These are phyloP conservation scores for Acanthamoeba lenticulata DNA, from an alignment of 208 protist genomes.

Conservation along the genomic window DNA sequence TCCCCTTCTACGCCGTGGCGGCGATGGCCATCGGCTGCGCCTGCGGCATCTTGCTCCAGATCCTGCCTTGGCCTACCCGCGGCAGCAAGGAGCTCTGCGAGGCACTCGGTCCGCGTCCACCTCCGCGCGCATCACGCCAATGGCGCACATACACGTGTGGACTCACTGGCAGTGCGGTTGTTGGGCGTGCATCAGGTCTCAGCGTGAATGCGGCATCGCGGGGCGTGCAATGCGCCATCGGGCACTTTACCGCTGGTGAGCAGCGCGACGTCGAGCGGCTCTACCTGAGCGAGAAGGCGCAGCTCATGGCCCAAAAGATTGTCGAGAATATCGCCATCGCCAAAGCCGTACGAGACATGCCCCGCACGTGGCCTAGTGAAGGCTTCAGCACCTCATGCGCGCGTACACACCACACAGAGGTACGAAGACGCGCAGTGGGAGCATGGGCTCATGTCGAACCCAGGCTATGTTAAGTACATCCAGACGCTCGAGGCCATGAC, in stretches of 20 bases:
- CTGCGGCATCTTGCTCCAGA: not conserved
- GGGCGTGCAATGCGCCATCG: slow-evolving; percentile 1
- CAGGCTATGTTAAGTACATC: slow-evolving; percentile 33
- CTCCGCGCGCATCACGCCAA: not conserved
- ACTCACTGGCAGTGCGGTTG: not conserved
- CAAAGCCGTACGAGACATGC: slow-evolving; percentile 19
- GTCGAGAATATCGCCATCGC: slow-evolving; percentile 43
- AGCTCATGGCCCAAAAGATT: not conserved
- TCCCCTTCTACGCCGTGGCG: not conserved
- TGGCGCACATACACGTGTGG: not conserved
- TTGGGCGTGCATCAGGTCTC: not conserved
- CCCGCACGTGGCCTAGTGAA: too few species aligned
- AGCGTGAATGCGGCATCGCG: slow-evolving; percentile 8
- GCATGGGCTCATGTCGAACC: not conserved
- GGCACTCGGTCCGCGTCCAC: not conserved
- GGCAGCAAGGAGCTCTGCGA: not conserved
- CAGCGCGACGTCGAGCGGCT: not conserved
- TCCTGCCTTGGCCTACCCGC: slow-evolving; percentile 13
- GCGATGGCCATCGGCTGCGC: slow-evolving; percentile 4
- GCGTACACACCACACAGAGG: not conserved
- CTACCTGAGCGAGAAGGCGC: slow-evolving; percentile 59
- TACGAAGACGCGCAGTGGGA: slow-evolving; percentile 37
- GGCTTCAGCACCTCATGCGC: not conserved
- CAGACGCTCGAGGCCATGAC: slow-evolving; percentile 54
- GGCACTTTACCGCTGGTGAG: not conserved